Evolutionary conservation across 2,329 filamentous ascomycete species (phyloP), one percentile per base, ranked within the genome.

Genomic region (Aspergillus sp.): DNA sequence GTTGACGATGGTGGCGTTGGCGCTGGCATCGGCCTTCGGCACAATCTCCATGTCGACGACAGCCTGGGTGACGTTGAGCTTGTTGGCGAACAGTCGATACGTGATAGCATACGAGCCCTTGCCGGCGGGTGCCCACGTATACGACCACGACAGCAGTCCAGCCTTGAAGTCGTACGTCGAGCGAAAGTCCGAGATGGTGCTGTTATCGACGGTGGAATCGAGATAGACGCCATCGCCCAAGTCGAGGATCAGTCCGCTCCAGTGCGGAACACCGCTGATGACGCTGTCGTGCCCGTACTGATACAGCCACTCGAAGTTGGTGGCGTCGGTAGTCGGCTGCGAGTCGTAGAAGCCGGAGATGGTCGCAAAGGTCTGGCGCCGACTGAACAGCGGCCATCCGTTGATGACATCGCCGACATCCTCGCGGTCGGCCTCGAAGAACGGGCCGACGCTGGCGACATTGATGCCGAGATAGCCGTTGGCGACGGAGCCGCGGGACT

Each of bases 251-350:
- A 88, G 70, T 1, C 81, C 83, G 22, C 78, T 78, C 78, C 85
- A 87, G 64, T 89, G 86, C 6, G 87, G 87, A 14, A 90, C 79
- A 20, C 87, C 87, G 47, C 81, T 82, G 56, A 89, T 87, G 47
- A 87, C 84, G 59, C 82, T 87, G 61, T 90, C 87, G 52, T 82
- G 81, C 6, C 86, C 86, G 68, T 87, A 86, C 58, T 89, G 82
- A 51, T 82, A 77, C 41, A 90, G 67, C 85, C 87, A 89, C 0
- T 78, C 77, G 59, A 86, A 88, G 59, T 89, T 89, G 6, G 80
- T 80, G 0, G 79, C 78, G 42, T 82, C 83, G 0, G 79, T 82
- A 26, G 75, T 78, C 2, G 77, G 75, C 63, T 88, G 83, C 3
- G 74, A 74, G 55, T 87, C 79, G 65, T 79, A 89, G 63, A 89